Percentiles rank a stretch among this genome's conserved stretches.
phyloP scores from a whole-genome alignment of 2,329 filamentous ascomycete genomes.

The Cladosporium sp. region DNA sequence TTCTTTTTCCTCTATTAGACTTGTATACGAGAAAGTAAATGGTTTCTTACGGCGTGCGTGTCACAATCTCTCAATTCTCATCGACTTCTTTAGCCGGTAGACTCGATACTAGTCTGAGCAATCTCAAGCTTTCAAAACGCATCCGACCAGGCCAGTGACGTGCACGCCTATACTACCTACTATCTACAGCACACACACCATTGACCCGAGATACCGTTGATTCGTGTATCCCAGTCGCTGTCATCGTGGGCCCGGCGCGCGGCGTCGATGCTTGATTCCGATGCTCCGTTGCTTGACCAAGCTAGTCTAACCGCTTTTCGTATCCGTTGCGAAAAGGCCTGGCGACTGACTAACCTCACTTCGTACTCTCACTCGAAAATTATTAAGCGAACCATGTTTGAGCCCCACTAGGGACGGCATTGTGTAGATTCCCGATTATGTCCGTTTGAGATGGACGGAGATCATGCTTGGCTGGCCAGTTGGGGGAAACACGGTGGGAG shows the following conservation, averaged over 20 bases:
- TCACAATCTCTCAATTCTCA: background rate
- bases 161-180: background rate
- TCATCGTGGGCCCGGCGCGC: background rate
- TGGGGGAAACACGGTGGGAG: background rate
- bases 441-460: background rate
- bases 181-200: too few relatives aligned
- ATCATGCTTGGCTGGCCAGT: background rate
- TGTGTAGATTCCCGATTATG: background rate
- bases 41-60: background rate
- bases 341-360: constrained; percentile 8
- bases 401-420: background rate
- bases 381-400: background rate
- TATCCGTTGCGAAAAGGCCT: background rate
- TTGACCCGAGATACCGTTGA: too few relatives aligned
- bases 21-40: background rate
- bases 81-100: too few relatives aligned
- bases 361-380: background rate
- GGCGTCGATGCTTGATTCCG: background rate
- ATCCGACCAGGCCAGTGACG: background rate
- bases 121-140: too few relatives aligned
- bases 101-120: too few relatives aligned
- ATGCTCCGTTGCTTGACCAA: background rate
- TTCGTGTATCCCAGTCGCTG: background rate
- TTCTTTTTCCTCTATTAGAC: background rate
- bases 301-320: background rate